Evolutionary conservation across 192 early-diverging fungal species (phyloP), one percentile per base, ranked within the genome.

Genomic region (Backusella liffmaniae): DNA sequence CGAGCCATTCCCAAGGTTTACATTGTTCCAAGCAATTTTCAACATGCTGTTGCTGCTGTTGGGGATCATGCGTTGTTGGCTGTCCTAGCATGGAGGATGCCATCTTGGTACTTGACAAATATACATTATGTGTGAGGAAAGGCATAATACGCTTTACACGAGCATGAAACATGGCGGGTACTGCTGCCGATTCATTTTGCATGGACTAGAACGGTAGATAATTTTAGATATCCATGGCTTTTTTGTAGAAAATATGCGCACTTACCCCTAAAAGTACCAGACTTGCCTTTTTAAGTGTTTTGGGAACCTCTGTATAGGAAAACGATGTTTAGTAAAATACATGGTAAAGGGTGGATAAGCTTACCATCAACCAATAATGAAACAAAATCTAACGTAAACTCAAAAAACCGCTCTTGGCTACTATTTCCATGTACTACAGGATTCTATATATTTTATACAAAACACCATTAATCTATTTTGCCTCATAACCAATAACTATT

Each of bases 1-100:
- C 87, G 21, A 88, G 79, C 87, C 87, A 88, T 70, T 86, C 85
- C 87, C 87, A 88, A 8, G 87, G 87, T 46, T 80, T 74, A 21
- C 84, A 83, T 36, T 84, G 84, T 73, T 87, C 78, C 39, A 73
- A 46, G 35, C 74, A 77, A 1, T 26, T n/a, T 59, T 73, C 80
- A 23, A 69, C 49, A 44, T 73, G 81, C 18, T 44, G 73, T 37
- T 56, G 72, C 5, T 75, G 74, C 32, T 77, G 70, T 44, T 39
- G 73, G 46, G 59, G 77, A 9, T 75, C 73, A 41, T 51, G 62
- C 13, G 72, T 65, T 16, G 74, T 49, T n/a, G 70, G 42, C 26
- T 56, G 46, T 73, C 76, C 67, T 21, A 77, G 41, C 32, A 70
- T 66, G 9, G 82, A 73, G 12, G 80, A 74, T 9, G 77, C 70